Base-by-base conservation (phyloP, 2,329 filamentous ascomycete species). In the Aureobasidium sp. region DNA sequence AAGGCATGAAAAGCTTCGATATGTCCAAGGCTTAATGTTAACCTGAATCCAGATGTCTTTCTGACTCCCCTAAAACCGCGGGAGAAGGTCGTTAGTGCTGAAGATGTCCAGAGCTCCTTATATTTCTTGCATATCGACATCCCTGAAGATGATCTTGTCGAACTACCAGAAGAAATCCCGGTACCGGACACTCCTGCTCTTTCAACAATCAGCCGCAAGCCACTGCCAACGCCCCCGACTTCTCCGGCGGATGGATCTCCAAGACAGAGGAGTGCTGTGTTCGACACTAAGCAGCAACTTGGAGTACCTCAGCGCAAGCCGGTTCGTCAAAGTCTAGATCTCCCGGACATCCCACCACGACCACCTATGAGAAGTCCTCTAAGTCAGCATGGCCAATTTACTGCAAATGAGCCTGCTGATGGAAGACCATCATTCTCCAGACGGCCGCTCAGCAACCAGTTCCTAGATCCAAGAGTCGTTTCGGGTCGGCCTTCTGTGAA, bases 1-100 rank as follows among this genome's bases (percentile, higher is more conserved):
- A 86, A 86, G 90, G 91, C 92, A 79, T 66, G 36, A 5, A 37
- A 27, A 2, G 3, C 25, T 7, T 11, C 14, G 11, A 44, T 45
- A 3, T 10, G 10, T 39, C 1, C 25, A 36, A 49, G 11, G 39
- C 14, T 36, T 10, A 4, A 29, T 29, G 57, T 72, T 67, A 71
- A 63, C 36, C 30, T 50, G 9, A 50, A 14, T 45, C 13, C 51
- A 94, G 93, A 97, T 80, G 83, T 97, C 62, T 95, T 97, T 68
- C 84, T 99, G 49, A 95, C 93, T 1, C 90, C 94, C 0, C 82
- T 94, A 65, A 96, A 96, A 72, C 94, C 94, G 2, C 86, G 89
- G 57, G 82, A 88, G 45, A 96, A 94, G 73, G 93, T 91, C 63
- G 90, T 99, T 65, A 95, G 91, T 0, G 86, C 84, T 48, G 87